Evolutionary conservation across 768 basidiomycete genomes (phyloP), one percentile per base, ranked within the genome.

Genomic region (Tylopilus vinaceipallidus): DNA sequence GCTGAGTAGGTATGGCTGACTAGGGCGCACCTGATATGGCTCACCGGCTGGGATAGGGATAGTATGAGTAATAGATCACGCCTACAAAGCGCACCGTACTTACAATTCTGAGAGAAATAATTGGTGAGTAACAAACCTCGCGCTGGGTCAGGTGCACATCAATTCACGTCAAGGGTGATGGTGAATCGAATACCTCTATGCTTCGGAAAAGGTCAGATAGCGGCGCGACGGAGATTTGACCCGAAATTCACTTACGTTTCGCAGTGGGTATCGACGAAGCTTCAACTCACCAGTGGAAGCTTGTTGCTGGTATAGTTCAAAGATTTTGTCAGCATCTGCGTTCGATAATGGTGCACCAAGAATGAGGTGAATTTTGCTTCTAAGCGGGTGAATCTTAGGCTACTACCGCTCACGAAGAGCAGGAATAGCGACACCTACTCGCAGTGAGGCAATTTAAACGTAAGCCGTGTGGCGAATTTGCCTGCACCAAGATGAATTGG

Each of bases 31-130:
- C n/a, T n/a, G n/a, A n/a, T n/a, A n/a, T n/a, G n/a, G 83, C 59
- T 81, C 84, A 26, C 89, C 89, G 47, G 86, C 89, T 91, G 54
- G 27, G n/a, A 50, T 3, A 11, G 20, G 27, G 29, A 47, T 52
- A 4, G 41, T 32, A 30, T 54, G 13, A 57, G 6, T 26, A 39
- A 35, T 3, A 20, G 13, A 14, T n/a, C 6, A 33, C 17, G 11
- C 37, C n/a, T 24, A 9, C 29, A 40, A 10, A 26, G 22, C 22
- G n/a, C 44, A 39, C 4, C 6, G 45, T 17, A 68, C 82, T 62
- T 62, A 88, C 89, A 81, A 50, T 91, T 91, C 55, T 91, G 89
- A 13, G 89, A 91, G 58, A 91, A 91, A 59, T 91, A 91, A 59
- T 88, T 86, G 5, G 89, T 85, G 42, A 91, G 69, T 4, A 91